These are phyloP conservation scores for Rhodomyrtus psidioides DNA, from an alignment of 441 rosid genomes.

Conservation along the genomic window DNA sequence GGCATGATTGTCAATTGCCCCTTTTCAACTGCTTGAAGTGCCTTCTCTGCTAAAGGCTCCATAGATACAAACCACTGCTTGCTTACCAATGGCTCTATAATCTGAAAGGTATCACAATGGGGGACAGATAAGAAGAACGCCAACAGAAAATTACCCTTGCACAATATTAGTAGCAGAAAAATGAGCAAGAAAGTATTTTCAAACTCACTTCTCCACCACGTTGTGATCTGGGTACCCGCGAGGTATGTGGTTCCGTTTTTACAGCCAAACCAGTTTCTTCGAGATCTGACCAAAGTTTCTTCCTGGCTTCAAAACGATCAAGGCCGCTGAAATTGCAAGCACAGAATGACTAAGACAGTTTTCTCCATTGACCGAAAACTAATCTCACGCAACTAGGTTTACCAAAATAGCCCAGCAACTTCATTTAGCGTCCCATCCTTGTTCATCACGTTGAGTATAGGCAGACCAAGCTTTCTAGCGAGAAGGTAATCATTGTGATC, in stretches of 20 bases:
- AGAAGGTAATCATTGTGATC: conserved; percentile 97
- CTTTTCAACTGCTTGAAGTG: conserved; percentile 77
- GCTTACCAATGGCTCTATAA: conserved; percentile 91
- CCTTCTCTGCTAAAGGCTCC: conserved; percentile 96
- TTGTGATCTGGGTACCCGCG: conserved; percentile 86
- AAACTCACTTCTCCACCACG: conserved; percentile 93
- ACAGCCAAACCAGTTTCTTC: conserved; percentile 93
- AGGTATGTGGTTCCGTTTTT: conserved; percentile 71
- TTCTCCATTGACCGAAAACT: neutral
- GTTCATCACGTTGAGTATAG: conserved; percentile 94
- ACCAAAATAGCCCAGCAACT: conserved; percentile 92
- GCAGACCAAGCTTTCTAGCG: conserved; percentile 96
- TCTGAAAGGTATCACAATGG: conserved; percentile 25
- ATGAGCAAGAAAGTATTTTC: conserved; percentile 4
- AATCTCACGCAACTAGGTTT: conserved; percentile 2
- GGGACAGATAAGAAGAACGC: neutral
- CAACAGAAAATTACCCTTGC: neutral
- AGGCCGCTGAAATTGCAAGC: conserved; percentile 53
- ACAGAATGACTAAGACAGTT: neutral
- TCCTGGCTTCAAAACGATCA: conserved; percentile 87
- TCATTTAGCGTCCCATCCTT: conserved; percentile 95
- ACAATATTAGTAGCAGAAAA: neutral
- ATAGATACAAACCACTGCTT: conserved; percentile 97
- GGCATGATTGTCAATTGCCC: conserved; percentile 76
- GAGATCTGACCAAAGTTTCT: conserved; percentile 91